These are phyloP conservation scores for Boletus vinaceobasis DNA, from an alignment of 768 basidiomycete genomes.

Conservation along the genomic window DNA sequence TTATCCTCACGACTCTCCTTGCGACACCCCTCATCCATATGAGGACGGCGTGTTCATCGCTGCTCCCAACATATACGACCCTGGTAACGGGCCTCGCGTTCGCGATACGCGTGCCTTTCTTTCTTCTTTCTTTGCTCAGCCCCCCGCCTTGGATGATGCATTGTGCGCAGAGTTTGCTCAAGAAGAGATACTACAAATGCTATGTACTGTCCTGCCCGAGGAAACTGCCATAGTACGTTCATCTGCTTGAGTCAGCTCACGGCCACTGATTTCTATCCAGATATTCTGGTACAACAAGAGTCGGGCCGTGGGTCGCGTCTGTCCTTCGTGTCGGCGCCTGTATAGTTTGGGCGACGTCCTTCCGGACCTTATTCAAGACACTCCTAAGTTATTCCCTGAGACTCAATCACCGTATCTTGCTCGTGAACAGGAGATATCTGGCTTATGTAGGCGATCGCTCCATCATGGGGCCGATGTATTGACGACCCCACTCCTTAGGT, in stretches of 20 bases:
- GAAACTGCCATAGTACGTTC: slow-evolving; percentile 64
- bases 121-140: slow-evolving; percentile 61
- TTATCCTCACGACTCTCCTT: slow-evolving; percentile 1
- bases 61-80: slow-evolving; percentile 68
- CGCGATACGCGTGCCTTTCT: slow-evolving; percentile 65
- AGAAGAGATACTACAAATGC: slow-evolving; percentile 71
- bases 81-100: slow-evolving; percentile 77
- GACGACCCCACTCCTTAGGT: slow-evolving; percentile 40
- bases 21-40: not conserved
- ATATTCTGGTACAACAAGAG: slow-evolving; percentile 88
- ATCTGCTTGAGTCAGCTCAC: not conserved
- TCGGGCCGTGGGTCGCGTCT: slow-evolving; percentile 63
- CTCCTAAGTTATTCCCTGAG: slow-evolving; percentile 12
- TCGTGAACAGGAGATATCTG: slow-evolving; percentile 70
- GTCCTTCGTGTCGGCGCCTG: slow-evolving; percentile 72
- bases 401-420: slow-evolving; percentile 39
- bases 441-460: slow-evolving; percentile 55
- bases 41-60: slow-evolving; percentile 28
- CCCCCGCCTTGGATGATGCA: slow-evolving; percentile 58
- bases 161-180: slow-evolving; percentile 77
- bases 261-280: slow-evolving; percentile 32
- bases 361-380: slow-evolving; percentile 41
- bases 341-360: slow-evolving; percentile 68
- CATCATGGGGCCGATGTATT: not conserved
- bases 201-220: slow-evolving; percentile 63